Base-by-base conservation (phyloP, 768 basidiomycete genomes). In the Udeniomyces megalosporus region DNA sequence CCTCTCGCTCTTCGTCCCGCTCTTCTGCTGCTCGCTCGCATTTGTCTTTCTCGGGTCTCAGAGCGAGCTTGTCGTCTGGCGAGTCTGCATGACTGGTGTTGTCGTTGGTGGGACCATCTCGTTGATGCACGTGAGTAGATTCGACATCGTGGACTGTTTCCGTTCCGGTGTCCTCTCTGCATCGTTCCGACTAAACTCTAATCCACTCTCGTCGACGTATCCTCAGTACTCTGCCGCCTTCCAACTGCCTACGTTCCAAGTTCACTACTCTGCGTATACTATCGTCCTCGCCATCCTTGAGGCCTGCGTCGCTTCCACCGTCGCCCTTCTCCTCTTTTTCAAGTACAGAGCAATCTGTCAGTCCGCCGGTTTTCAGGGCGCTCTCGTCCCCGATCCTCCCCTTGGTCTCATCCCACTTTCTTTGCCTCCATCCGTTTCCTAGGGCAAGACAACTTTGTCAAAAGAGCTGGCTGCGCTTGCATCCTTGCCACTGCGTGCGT, bases 251-350 rank as follows among this genome's bases (percentile, higher is more conserved):
- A 57, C 66, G 32, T 68, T 69, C 46, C 49, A 44, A 45, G 68
- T 70, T 8, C 50, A 62, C 20, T 74, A 72, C 61, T 66, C 65
- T 11, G 68, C 71, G 29, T 69, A 70, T 26, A 72, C 71, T 12
- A 69, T 74, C 54, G 70, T 73, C 32, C 70, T 71, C 59, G 68
- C 74, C 54, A 68, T 73, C 48, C 57, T 74, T 42, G 66, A 73
- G 22, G 73, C 73, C 32, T 71, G 70, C 60, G 63, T 70, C 28
- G 73, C 74, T 29, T 68, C 74, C 6, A 71, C 70, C 11, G 67
- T 66, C 24, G 73, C 74, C 2, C 66, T 75, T n/a, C 67, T 70
- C 57, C 55, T 70, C 45, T 75, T 75, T 67, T 75, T 75, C 72
- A 66, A 68, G 50, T 66, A 70, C 29, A 61, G 74, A 44, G 56